Evolutionary conservation across 2,329 filamentous ascomycete species (phyloP).

Genomic region (Penicillium decumbens): DNA sequence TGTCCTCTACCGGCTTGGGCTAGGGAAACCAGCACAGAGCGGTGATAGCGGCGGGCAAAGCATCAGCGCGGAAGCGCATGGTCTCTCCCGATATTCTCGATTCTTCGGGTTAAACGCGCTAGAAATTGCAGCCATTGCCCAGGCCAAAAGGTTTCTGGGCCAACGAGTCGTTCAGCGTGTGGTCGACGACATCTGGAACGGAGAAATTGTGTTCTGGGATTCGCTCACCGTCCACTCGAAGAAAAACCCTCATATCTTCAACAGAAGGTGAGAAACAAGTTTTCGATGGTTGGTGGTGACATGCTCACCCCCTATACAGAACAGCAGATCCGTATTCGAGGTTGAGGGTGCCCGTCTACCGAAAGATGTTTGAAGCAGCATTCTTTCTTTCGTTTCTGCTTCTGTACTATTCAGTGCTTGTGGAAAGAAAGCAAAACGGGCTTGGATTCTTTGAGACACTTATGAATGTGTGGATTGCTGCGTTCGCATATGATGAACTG

Average conservation of each 20-base stretch:
- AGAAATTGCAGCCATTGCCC: slow-evolving; percentile 75
- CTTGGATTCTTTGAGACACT: slow-evolving; percentile 67
- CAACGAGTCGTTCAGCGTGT: slow-evolving; percentile 78
- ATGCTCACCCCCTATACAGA: slow-evolving; percentile 26
- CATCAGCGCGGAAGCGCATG: slow-evolving; percentile 42
- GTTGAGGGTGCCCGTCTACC: slow-evolving; percentile 72
- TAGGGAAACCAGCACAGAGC: slow-evolving; percentile 28
- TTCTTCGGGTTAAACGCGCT: slow-evolving; percentile 80
- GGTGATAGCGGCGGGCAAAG: slow-evolving; percentile 39
- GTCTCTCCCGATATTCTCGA: slow-evolving; percentile 59
- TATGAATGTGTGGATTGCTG: slow-evolving; percentile 79
- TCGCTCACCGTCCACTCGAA: slow-evolving; percentile 65
- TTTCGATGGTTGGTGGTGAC: slow-evolving; percentile 13
- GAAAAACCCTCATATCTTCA: slow-evolving; percentile 75
- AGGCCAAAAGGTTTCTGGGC: slow-evolving; percentile 78
- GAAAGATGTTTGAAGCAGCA: slow-evolving; percentile 76
- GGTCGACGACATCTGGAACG: slow-evolving; percentile 78
- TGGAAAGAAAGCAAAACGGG: slow-evolving; percentile 62
- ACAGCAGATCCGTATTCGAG: slow-evolving; percentile 70
- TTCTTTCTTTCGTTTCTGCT: slow-evolving; percentile 74
- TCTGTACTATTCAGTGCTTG: slow-evolving; percentile 81
- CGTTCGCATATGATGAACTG: slow-evolving; percentile 83
- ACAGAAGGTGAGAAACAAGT: slow-evolving; percentile 42
- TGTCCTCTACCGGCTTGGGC: slow-evolving; percentile 26
- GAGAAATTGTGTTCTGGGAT: slow-evolving; percentile 84